phyloP scores from a whole-genome alignment of 805 yeast species.

The Vanderwaltozyma tropicalis region DNA sequence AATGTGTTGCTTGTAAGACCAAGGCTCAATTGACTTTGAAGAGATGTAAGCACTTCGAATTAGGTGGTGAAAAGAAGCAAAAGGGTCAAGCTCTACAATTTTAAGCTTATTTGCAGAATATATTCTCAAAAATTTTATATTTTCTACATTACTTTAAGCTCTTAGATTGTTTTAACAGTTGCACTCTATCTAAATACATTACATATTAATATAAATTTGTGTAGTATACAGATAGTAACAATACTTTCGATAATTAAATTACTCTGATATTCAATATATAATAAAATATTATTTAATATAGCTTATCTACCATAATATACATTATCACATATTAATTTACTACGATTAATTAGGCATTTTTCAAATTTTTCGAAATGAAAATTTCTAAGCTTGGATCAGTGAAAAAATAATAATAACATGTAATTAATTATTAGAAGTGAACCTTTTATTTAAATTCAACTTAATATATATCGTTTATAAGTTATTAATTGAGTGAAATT shows the following conservation, averaged over 20 bases:
- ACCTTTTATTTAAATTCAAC: too few relatives aligned
- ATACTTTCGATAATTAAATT: conserved; percentile 4
- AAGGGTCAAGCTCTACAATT: conserved; percentile 99
- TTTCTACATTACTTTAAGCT: background rate
- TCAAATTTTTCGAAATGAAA: too few relatives aligned
- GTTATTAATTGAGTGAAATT: too few relatives aligned
- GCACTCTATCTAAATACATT: conserved; percentile 3
- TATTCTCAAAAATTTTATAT: background rate
- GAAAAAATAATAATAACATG: too few relatives aligned
- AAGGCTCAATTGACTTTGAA: conserved; percentile 94
- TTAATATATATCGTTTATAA: too few relatives aligned
- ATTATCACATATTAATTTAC: too few relatives aligned
- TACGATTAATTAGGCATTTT: too few relatives aligned
- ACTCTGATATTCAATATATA: too few relatives aligned
- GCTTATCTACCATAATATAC: too few relatives aligned
- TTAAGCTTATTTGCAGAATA: conserved; percentile 36
- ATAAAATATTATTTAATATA: too few relatives aligned
- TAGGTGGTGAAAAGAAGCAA: conserved; percentile 99
- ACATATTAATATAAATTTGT: conserved; percentile 2
- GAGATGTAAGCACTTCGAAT: conserved; percentile 99
- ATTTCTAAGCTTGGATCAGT: too few relatives aligned
- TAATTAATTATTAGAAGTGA: too few relatives aligned
- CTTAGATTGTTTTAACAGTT: conserved; percentile 1
- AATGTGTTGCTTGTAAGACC: conserved; percentile 97
- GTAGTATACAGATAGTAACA: conserved; percentile 3